Conservation (phyloP, 176 grass and related monocot species). For the Dendrocalamus sinicus region DNA sequence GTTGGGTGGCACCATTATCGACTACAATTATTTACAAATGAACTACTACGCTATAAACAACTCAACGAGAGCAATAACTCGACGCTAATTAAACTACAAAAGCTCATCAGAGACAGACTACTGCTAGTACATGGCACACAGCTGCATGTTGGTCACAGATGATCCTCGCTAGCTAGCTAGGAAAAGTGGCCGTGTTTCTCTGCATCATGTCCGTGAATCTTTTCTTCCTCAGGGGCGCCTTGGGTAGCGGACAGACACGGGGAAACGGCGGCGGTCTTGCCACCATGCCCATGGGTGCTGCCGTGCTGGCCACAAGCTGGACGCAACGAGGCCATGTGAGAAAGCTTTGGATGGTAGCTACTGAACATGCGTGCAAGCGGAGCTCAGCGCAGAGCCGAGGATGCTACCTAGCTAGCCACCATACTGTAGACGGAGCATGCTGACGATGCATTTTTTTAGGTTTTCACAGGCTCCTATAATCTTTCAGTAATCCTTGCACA, state of each 20-base stretch:
- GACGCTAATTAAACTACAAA: neutral
- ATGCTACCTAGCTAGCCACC: neutral
- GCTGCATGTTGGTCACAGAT: neutral
- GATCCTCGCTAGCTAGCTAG: constrained; percentile 5
- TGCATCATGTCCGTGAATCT: constrained; percentile 56
- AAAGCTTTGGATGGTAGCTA: constrained; percentile 45
- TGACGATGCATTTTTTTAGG: neutral
- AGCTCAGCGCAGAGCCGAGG: neutral
- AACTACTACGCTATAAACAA: neutral
- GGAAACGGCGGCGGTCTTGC: constrained; percentile 25
- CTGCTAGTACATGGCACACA: neutral
- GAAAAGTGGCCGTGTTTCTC: constrained; percentile 27
- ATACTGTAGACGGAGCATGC: constrained; percentile 3
- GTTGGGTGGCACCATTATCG: neutral
- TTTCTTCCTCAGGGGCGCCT: constrained; percentile 11
- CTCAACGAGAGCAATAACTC: neutral
- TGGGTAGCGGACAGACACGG: constrained; percentile 10
- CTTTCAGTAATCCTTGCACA: neutral
- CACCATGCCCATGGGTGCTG: constrained; percentile 28
- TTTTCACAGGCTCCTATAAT: neutral
- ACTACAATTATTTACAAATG: neutral
- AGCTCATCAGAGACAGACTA: neutral
- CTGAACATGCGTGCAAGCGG: neutral
- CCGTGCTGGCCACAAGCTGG: constrained; percentile 42
- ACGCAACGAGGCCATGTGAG: constrained; percentile 47